These are phyloP conservation scores for Populus hybrid DNA, from an alignment of 441 rosid species.

Conservation along the genomic window DNA sequence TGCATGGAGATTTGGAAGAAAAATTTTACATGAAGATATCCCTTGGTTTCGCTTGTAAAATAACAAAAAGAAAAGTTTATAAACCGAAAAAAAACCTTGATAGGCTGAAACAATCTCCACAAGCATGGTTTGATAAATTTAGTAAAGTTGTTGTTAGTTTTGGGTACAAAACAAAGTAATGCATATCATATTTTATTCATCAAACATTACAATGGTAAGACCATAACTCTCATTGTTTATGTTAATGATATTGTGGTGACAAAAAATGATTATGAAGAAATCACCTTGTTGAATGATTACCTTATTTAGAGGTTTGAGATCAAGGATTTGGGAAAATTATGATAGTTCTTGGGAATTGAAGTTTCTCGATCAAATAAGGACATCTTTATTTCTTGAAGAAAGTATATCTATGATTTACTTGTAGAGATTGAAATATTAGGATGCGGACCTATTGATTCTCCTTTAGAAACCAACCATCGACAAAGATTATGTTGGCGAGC, in stretches of 20 bases:
- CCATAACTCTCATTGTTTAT: background rate
- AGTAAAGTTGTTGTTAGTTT: background rate
- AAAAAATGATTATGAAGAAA: background rate
- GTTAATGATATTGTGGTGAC: background rate
- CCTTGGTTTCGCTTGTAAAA: too few relatives aligned
- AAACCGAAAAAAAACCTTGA: too few relatives aligned
- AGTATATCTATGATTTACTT: background rate
- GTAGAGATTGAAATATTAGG: background rate
- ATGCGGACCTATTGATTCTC: background rate
- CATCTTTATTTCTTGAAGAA: background rate
- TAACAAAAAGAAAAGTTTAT: too few relatives aligned
- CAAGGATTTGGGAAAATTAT: background rate
- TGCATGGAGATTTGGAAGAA: too few relatives aligned
- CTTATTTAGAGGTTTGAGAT: background rate
- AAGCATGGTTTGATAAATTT: background rate
- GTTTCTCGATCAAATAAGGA: background rate
- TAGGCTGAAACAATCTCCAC: too few relatives aligned
- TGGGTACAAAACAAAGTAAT: background rate
- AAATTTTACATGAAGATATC: too few relatives aligned
- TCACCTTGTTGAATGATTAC: background rate
- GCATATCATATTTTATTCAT: background rate
- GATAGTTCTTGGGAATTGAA: background rate
- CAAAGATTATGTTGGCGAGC: too few relatives aligned
- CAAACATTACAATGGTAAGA: background rate
- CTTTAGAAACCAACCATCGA: too few relatives aligned